Base-by-base conservation (phyloP, 345 rosid genomes). In the Microthlaspi erraticum region DNA sequence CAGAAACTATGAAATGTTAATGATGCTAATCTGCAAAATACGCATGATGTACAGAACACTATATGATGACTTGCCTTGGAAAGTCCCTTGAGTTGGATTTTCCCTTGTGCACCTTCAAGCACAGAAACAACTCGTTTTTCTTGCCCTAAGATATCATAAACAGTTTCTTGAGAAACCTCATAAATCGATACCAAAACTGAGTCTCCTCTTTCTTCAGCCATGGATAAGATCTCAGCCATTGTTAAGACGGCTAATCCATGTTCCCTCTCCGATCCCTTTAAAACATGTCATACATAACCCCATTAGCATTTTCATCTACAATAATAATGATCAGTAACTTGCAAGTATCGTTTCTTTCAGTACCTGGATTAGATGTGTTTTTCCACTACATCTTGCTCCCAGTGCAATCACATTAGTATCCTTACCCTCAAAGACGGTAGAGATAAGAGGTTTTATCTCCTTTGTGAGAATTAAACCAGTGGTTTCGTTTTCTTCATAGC, bases 381-480 rank as follows among this genome's bases (percentile, higher is more conserved):
- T 92, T 23, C 92, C 96, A 10, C 86, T 82, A 64, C 81, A 74
- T 70, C 85, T 83, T 9, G 98, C 90, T 73, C 98, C 98, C 5
- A 41, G 81, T 3, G 92, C 96, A 78, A 92, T 73, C 5, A 87
- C 64, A 42, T 84, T 84, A 45, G 86, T 84, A 79, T 79, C 78
- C 5, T 51, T 57, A 32, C 95, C 96, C 32, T 80, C 80, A 37
- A 91, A 82, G 50, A 91, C 80, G 36, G 41, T 81, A 44, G 83
- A 32, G 44, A 91, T 48, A 0, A 87, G 73, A 56, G 87, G 85
- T 71, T 79, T 80, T 3, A 91, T 85, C 60, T 91, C 96, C 67
- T 70, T 84, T n/a, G 65, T 7, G 59, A 78, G 79, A 53, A 91
- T 64, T 14, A 14, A 45, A 19, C 45, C 55, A 26, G 77, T 84